Percentiles rank a stretch among this genome's conserved stretches.
Conservation (phyloP, 441 rosid species). For the Melastoma candidum region DNA sequence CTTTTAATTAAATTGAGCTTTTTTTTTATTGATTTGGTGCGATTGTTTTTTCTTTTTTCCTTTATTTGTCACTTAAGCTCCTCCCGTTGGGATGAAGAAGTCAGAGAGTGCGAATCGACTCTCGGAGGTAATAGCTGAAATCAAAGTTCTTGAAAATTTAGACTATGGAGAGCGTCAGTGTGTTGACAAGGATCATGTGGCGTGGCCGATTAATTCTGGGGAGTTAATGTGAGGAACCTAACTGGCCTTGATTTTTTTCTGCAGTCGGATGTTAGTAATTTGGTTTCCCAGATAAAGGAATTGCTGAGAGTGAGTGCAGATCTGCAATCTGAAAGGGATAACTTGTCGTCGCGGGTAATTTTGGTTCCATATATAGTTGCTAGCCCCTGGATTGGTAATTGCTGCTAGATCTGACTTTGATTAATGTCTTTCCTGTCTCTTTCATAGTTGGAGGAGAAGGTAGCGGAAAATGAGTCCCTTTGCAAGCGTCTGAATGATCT, state of each 20-base stretch:
- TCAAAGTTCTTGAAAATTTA: no score
- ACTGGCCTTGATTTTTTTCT: slow-evolving; percentile 5
- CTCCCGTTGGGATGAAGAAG: slow-evolving; percentile 49
- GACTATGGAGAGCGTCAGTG: no score
- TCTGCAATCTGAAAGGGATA: slow-evolving; percentile 55
- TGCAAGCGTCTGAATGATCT: slow-evolving; percentile 53
- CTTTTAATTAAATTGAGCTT: not conserved
- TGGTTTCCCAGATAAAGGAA: slow-evolving; percentile 76
- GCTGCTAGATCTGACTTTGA: not conserved
- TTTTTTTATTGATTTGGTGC: not conserved
- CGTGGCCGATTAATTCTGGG: no score
- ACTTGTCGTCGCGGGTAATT: slow-evolving; percentile 45
- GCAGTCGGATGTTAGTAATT: slow-evolving; percentile 82
- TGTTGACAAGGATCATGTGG: no score
- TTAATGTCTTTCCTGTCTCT: slow-evolving; percentile 5
- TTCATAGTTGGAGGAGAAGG: slow-evolving; percentile 61
- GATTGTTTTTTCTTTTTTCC: not conserved
- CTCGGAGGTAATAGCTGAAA: slow-evolving; percentile 42
- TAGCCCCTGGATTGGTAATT: not conserved
- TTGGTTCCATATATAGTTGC: not conserved
- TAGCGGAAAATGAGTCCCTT: slow-evolving; percentile 44
- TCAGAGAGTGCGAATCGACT: slow-evolving; percentile 75
- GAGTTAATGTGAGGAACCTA: not conserved
- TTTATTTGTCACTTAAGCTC: slow-evolving; percentile 18
- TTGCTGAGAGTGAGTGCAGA: slow-evolving; percentile 60